Conservation (phyloP, 129 eudicot genomes). For the Cynara cardunculus region DNA sequence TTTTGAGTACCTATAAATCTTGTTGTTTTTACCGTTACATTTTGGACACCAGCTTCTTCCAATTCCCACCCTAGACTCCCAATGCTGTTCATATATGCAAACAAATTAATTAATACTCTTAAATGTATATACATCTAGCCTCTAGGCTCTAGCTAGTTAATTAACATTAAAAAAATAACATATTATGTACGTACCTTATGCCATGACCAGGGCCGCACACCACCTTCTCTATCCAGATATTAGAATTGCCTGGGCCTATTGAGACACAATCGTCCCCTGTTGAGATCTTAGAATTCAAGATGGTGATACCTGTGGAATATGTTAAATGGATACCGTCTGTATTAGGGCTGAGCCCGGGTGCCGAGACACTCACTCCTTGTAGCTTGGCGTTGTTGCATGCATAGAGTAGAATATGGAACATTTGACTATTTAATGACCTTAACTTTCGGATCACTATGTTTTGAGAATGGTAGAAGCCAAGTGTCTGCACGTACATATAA, state of each 20-base stretch:
- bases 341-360: conserved; percentile 47
- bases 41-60: conserved; percentile 44
- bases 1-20: conserved; percentile 36
- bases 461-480: conserved; percentile 38
- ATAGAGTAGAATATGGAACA: conserved; percentile 47
- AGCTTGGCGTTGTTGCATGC: conserved; percentile 44
- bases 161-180: background rate
- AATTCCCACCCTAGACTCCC: conserved; percentile 47
- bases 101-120: background rate
- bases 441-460: conserved; percentile 37
- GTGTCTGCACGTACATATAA: conserved; percentile 24
- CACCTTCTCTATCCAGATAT: conserved; percentile 44
- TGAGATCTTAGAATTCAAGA: conserved; percentile 36
- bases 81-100: conserved; percentile 23
- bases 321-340: conserved; percentile 59
- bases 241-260: conserved; percentile 49
- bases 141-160: background rate
- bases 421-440: conserved; percentile 51
- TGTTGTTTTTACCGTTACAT: conserved; percentile 38
- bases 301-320: conserved; percentile 34
- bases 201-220: conserved; percentile 67
- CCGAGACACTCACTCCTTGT: conserved; percentile 34
- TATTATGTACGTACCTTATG: conserved; percentile 34
- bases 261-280: conserved; percentile 68
- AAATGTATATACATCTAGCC: background rate